Conservation (phyloP, 2,329 filamentous ascomycete genomes). For the Fusarium sp. region DNA sequence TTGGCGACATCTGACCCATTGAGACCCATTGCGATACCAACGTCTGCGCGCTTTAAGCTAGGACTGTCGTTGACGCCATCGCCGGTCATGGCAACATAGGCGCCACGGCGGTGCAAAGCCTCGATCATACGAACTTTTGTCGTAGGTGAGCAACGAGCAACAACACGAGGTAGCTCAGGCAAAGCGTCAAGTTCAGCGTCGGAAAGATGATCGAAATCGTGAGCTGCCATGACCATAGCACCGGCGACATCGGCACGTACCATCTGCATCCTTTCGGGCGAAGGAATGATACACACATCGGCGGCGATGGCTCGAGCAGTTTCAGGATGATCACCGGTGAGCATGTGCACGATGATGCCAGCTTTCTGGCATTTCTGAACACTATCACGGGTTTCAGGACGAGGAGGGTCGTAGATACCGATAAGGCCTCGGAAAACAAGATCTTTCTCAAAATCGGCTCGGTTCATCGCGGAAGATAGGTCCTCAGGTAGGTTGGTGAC, state of each 20-base stretch:
- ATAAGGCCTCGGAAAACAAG: constrained; percentile 73
- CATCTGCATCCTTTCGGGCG: constrained; percentile 51
- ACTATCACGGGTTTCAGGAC: constrained; percentile 67
- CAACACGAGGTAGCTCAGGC: constrained; percentile 72
- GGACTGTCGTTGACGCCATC: constrained; percentile 79
- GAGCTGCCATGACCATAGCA: constrained; percentile 71
- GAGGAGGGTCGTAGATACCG: constrained; percentile 76
- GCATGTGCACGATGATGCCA: constrained; percentile 73
- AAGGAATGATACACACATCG: constrained; percentile 69
- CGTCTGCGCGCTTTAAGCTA: constrained; percentile 73
- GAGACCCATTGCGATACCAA: constrained; percentile 76
- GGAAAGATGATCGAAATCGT: constrained; percentile 71
- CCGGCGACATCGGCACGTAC: constrained; percentile 64
- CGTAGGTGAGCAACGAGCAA: constrained; percentile 76
- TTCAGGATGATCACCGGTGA: constrained; percentile 72
- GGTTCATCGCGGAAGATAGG: constrained; percentile 30
- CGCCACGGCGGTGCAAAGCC: constrained; percentile 72
- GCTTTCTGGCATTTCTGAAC: constrained; percentile 68
- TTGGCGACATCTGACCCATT: constrained; percentile 78
- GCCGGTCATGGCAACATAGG: constrained; percentile 76
- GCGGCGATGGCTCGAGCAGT: constrained; percentile 71
- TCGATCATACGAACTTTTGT: constrained; percentile 82
- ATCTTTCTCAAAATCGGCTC: constrained; percentile 59
- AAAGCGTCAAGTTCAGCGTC: constrained; percentile 72
- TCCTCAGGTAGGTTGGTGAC: constrained; percentile 36